phyloP scores from a whole-genome alignment of 164 flowering plant genomes.

The Nymphaea colorata region DNA sequence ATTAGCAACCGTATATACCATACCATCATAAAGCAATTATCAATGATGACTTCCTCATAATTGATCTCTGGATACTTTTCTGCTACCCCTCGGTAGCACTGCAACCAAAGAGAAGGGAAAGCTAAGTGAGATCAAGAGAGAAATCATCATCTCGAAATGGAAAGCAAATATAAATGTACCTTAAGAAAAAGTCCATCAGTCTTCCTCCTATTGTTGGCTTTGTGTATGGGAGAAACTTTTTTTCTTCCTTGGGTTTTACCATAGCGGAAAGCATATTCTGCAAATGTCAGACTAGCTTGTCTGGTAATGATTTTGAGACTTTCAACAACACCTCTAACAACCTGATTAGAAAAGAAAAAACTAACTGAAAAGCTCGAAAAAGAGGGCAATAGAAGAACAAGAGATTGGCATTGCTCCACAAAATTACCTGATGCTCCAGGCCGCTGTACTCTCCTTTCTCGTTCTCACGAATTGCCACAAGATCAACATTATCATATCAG shows the following conservation, averaged over 20 bases:
- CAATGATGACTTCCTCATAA: constrained; percentile 1
- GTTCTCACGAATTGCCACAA: neutral
- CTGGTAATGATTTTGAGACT: neutral
- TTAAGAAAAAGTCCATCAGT: constrained; percentile 1
- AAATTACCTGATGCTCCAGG: neutral
- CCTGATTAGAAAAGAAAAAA: neutral
- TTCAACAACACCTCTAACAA: neutral
- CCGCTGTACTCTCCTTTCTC: neutral
- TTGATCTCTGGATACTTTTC: neutral
- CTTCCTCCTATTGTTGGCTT: neutral
- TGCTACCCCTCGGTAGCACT: neutral
- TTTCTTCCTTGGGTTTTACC: neutral
- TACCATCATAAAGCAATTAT: constrained; percentile 1
- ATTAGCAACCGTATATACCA: neutral
- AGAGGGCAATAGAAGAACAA: neutral
- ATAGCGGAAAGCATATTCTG: constrained; percentile 1
- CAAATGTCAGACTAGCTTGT: neutral
- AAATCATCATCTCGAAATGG: neutral
- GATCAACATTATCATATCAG: neutral
- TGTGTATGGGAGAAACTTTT: constrained; percentile 1
- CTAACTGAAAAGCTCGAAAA: neutral
- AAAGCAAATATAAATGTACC: neutral
- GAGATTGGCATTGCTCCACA: neutral
- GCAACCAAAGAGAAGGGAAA: neutral
- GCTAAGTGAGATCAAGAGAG: neutral